A percentile compares a stretch with the other conserved stretches of the same genome.
phyloP scores from a whole-genome alignment of 495 filamentous ascomycete genomes.

The Parathielavia hyrcaniae region DNA sequence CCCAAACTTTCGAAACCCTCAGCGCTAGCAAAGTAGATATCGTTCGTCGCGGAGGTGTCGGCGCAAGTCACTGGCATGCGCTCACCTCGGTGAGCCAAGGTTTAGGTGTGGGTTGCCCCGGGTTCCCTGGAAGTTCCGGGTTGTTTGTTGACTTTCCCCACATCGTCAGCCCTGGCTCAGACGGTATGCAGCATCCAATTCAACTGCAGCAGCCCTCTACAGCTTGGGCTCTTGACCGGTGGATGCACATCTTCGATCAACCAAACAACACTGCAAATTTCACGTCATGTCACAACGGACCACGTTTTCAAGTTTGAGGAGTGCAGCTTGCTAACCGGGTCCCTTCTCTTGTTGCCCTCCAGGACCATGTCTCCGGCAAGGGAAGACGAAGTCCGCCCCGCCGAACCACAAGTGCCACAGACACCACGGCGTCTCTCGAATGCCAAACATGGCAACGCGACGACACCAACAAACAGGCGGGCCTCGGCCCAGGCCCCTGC shows the following conservation, averaged over 20 bases:
- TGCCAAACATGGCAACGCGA: conserved; percentile 25
- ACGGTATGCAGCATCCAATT: conserved; percentile 15
- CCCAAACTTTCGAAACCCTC: background rate
- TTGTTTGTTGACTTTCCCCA: conserved; percentile 26
- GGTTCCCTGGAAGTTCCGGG: conserved; percentile 16
- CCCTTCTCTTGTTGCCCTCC: background rate
- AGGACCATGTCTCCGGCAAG: conserved; percentile 31
- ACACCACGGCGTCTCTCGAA: conserved; percentile 20
- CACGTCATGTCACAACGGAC: conserved; percentile 14
- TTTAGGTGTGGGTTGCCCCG: conserved; percentile 10
- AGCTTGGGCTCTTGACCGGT: background rate
- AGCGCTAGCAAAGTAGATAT: background rate
- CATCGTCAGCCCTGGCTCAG: conserved; percentile 11
- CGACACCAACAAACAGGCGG: conserved; percentile 26
- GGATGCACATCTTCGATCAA: conserved; percentile 14
- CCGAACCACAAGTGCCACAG: conserved; percentile 18
- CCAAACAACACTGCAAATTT: background rate
- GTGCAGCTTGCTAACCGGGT: conserved; percentile 22
- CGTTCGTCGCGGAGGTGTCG: background rate
- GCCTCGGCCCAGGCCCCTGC: conserved; percentile 22
- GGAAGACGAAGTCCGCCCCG: conserved; percentile 21
- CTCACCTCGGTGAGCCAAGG: conserved; percentile 22
- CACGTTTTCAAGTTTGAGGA: conserved; percentile 5
- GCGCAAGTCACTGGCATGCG: conserved; percentile 16
- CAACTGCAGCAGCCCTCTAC: background rate